Evolutionary conservation across 805 yeast genomes (phyloP).

Genomic region (Myxozyma nipponensis): DNA sequence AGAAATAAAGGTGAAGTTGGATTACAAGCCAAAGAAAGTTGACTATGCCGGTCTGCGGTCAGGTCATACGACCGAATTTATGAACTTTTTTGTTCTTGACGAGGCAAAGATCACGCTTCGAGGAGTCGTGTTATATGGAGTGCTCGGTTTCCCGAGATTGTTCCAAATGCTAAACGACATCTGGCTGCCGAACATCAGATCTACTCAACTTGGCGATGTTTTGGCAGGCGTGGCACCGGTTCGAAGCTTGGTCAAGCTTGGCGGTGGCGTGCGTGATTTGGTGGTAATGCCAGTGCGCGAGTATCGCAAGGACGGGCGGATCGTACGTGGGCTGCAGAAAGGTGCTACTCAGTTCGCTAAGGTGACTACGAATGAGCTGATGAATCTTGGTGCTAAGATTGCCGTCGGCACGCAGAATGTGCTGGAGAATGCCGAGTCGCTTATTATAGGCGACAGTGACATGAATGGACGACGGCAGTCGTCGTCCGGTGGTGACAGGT

Average conservation of each 20-base stretch:
- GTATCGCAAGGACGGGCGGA: slow-evolving; percentile 66
- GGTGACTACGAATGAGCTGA: slow-evolving; percentile 73
- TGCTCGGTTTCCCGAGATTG: slow-evolving; percentile 66
- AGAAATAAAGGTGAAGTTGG: slow-evolving; percentile 60
- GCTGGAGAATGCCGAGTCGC: slow-evolving; percentile 74
- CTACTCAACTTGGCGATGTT: slow-evolving; percentile 76
- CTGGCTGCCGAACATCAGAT: slow-evolving; percentile 86
- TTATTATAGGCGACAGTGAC: slow-evolving; percentile 55
- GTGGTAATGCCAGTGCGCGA: slow-evolving; percentile 71
- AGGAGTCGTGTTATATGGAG: slow-evolving; percentile 64
- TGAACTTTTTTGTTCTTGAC: slow-evolving; percentile 84
- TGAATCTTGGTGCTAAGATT: slow-evolving; percentile 76
- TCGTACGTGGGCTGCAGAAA: slow-evolving; percentile 65
- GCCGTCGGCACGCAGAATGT: slow-evolving; percentile 85
- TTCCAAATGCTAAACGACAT: slow-evolving; percentile 53
- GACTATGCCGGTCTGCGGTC: slow-evolving; percentile 81
- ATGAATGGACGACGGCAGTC: slow-evolving; percentile 21
- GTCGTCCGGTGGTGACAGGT: not conserved
- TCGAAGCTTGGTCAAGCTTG: slow-evolving; percentile 68
- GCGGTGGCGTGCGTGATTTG: slow-evolving; percentile 71
- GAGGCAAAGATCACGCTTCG: slow-evolving; percentile 71
- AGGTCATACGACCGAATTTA: slow-evolving; percentile 80
- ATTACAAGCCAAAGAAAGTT: slow-evolving; percentile 86
- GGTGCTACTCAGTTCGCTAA: slow-evolving; percentile 72
- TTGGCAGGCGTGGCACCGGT: slow-evolving; percentile 82